Percentiles rank a stretch among this genome's conserved stretches.
phyloP scores from a whole-genome alignment of 805 yeast genomes.

The Ogataea nonfermentans region DNA sequence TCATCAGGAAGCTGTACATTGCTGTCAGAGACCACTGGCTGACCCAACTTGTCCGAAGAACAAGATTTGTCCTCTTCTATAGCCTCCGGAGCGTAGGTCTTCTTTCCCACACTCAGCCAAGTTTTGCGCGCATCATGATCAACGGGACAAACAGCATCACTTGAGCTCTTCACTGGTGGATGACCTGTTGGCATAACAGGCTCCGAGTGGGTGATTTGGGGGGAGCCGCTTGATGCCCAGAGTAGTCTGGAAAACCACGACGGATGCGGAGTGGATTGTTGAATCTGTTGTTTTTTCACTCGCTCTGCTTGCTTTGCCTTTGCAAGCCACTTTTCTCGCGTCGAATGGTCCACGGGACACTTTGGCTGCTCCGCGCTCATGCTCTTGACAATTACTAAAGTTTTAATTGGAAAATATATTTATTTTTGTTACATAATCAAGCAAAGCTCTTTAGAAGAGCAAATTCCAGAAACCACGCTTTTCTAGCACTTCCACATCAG shows the following conservation, averaged over 20 bases:
- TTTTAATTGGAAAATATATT: constrained; percentile 16
- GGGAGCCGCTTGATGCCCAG: constrained; percentile 9
- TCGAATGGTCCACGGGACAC: constrained; percentile 71
- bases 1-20: constrained; percentile 58
- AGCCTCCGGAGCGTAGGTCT: constrained; percentile 33
- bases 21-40: constrained; percentile 28
- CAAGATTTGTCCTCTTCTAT: constrained; percentile 40
- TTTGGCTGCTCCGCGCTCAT: constrained; percentile 30
- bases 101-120: constrained; percentile 8
- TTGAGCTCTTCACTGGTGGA: background rate
- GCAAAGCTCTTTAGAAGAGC: constrained; percentile 11
- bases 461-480: constrained; percentile 25
- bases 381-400: constrained; percentile 16
- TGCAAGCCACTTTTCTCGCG: constrained; percentile 58
- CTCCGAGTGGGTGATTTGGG: background rate
- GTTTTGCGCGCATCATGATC: constrained; percentile 14
- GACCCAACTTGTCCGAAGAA: constrained; percentile 44
- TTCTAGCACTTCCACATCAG: constrained; percentile 14
- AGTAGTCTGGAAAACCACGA: constrained; percentile 4
- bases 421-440: constrained; percentile 3
- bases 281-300: constrained; percentile 7
- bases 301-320: constrained; percentile 26
- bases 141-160: constrained; percentile 5
- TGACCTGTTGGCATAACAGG: constrained; percentile 2
- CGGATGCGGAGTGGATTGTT: background rate